Evolutionary conservation across 202 grass and related monocot genomes (phyloP), one percentile per base, ranked within the genome.

Genomic region (Carex arenaria): DNA sequence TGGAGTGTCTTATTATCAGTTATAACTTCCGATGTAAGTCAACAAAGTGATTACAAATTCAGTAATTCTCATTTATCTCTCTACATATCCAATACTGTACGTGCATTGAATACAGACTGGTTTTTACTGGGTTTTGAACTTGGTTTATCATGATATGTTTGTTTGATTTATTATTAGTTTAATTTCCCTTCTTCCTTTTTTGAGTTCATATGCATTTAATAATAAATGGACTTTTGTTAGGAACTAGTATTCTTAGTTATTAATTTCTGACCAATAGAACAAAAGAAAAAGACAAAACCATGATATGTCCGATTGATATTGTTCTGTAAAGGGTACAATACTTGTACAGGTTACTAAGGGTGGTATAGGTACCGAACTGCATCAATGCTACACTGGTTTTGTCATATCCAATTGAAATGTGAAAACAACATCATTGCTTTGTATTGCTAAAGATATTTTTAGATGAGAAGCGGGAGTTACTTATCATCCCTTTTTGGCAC

Each of bases 21-120:
- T 82, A 56, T 82, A 54, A 68, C 64, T 19, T 20, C 19, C 63
- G 47, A 82, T 56, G 80, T 82, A 82, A 82, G 80, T 82, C 9
- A 51, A 15, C 47, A 74, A 23, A 74, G 42, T 5, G 22, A 74
- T 74, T 49, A 10, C 10, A 11, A 30, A 67, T 20, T 42, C 17
- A 60, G 26, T 23, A 23, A 51, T 49, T 51, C 10, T 72, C 68
- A 5, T 45, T 45, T 0, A 18, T 23, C 10, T 45, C 26, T 78
- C 45, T 74, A 15, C 52, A 59, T 78, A 32, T 53, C 5, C 14
- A 47, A 53, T 23, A 82, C 31, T 72, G 55, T 82, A 56, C 1
- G 14, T 69, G 62, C 43, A 69, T 19, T 43, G 3, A 69, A 38
- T 1, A 32, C 69, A 28, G 5, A 45, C 17, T 82, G 64, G 14